phyloP scores from a whole-genome alignment of 78 protist genomes.

The Diacronema lutheri region DNA sequence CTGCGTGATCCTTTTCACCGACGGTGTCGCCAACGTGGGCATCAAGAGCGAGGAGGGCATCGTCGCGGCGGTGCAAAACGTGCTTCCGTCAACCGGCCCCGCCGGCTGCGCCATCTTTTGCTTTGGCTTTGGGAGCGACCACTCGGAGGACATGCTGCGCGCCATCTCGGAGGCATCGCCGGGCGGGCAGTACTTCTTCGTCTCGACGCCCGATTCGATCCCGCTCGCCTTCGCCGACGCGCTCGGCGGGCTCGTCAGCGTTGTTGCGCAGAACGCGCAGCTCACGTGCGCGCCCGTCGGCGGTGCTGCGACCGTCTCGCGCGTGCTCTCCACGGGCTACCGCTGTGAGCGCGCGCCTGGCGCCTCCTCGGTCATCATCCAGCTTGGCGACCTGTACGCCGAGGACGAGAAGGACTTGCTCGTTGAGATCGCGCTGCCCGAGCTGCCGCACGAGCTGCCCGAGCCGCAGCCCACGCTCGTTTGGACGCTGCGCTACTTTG shows the following conservation, averaged over 20 bases:
- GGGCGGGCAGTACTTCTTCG: not conserved
- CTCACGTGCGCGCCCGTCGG: not conserved
- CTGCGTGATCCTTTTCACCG: not conserved
- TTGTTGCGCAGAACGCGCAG: not conserved
- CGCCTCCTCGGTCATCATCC: not conserved
- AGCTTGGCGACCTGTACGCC: conserved; percentile 7
- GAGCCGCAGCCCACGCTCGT: too few species aligned
- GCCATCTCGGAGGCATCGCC: not conserved
- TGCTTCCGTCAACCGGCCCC: not conserved
- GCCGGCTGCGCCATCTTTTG: not conserved
- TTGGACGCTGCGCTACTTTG: not conserved
- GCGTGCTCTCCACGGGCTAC: too few species aligned
- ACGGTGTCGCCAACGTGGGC: not conserved
- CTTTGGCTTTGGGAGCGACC: conserved; percentile 1
- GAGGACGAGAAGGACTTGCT: not conserved
- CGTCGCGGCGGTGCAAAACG: not conserved
- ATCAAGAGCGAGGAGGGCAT: not conserved
- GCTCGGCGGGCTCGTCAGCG: not conserved
- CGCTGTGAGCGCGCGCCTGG: too few species aligned
- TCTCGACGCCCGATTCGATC: too few species aligned
- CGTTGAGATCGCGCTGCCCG: not conserved
- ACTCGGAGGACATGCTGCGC: conserved; percentile 7
- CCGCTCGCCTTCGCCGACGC: too few species aligned
- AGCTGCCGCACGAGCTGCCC: not conserved
- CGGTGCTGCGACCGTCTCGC: too few species aligned